Evolutionary conservation across 2,329 filamentous ascomycete genomes (phyloP), one percentile per base, ranked within the genome.

Genomic region (Phaeosphaeriaceae sp.): DNA sequence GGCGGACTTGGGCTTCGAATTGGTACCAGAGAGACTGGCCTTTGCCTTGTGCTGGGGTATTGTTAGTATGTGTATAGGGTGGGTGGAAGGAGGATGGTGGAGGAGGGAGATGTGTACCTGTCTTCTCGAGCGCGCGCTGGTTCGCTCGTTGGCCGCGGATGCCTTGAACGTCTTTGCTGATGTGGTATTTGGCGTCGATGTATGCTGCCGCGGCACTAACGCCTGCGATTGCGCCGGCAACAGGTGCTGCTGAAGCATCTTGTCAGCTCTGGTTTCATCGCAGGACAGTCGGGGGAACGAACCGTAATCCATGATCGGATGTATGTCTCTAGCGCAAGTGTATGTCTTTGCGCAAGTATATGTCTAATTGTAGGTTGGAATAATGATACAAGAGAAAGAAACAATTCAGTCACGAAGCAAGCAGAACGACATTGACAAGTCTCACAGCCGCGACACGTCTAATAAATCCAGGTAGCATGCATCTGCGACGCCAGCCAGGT

Each of bases 161-260:
- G 7, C 68, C 66, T 0, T 70, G 65, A 17, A 89, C 62, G 72
- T 93, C 91, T 68, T 90, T 86, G 44, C 77, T 73, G 50, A 93
- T 71, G 71, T 90, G 86, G 66, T 85, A 88, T 78, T 90, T 91
- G 53, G 87, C 91, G 69, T 93, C 86, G 46, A 91, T 78, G 65
- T 91, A 91, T 15, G 83, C 82, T 42, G 85, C 83, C 13, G 80
- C 78, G 11, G 79, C 79, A 13, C 67, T 68, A 9, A 68, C 66
- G 50, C 70, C 75, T 51, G 73, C 74, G 60, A 76, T 65, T 45
- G 74, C 74, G 47, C 72, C 73, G 51, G 71, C 73, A 19, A 76
- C 62, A 15, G 45, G 45, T 24, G 74, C 72, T 50, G 63, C 72
- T 75, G 61, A 11, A 41, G 40, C 53, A 36, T 47, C 4, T 58